These are phyloP conservation scores for Sclerotinia subarctica DNA, from an alignment of 2,329 filamentous ascomycete genomes.

Conservation along the genomic window DNA sequence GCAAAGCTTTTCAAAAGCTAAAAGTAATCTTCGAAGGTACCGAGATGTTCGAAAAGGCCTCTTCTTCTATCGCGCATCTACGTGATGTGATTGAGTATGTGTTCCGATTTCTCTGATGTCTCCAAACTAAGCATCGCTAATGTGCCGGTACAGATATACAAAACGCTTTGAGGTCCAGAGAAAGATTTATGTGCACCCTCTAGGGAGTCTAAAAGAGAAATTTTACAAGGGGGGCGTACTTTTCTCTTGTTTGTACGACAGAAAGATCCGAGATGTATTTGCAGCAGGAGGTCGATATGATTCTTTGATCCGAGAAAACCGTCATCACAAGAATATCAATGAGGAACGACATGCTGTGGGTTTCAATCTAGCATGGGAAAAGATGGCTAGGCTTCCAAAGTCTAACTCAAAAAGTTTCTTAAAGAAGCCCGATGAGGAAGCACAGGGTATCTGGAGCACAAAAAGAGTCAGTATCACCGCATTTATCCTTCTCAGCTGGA, in stretches of 20 bases:
- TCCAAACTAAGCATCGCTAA: constrained; percentile 1
- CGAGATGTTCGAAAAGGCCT: constrained; percentile 69
- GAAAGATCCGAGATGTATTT: constrained; percentile 78
- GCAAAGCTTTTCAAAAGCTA: constrained; percentile 55
- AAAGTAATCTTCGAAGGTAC: constrained; percentile 60
- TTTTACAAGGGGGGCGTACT: constrained; percentile 85
- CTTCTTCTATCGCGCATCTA: constrained; percentile 75
- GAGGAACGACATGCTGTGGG: constrained; percentile 80
- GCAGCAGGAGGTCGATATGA: constrained; percentile 95
- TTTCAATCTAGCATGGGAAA: constrained; percentile 87
- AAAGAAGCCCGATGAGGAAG: constrained; percentile 68
- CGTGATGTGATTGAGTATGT: constrained; percentile 63
- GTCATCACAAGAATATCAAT: constrained; percentile 62
- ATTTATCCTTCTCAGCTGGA: constrained; percentile 19
- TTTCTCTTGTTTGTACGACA: constrained; percentile 88
- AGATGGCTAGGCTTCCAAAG: constrained; percentile 53
- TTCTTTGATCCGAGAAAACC: constrained; percentile 78
- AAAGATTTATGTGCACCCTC: constrained; percentile 79
- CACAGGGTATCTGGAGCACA: constrained; percentile 55
- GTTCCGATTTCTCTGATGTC: not conserved
- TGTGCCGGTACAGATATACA: constrained; percentile 51
- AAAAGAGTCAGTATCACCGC: constrained; percentile 56
- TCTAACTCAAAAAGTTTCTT: constrained; percentile 55
- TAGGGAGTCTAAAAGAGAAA: constrained; percentile 85
- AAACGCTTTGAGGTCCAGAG: constrained; percentile 71